Evolutionary conservation across 257 asterid species (phyloP), one percentile per base, ranked within the genome.

Genomic region (Galeopsis tetrahit): DNA sequence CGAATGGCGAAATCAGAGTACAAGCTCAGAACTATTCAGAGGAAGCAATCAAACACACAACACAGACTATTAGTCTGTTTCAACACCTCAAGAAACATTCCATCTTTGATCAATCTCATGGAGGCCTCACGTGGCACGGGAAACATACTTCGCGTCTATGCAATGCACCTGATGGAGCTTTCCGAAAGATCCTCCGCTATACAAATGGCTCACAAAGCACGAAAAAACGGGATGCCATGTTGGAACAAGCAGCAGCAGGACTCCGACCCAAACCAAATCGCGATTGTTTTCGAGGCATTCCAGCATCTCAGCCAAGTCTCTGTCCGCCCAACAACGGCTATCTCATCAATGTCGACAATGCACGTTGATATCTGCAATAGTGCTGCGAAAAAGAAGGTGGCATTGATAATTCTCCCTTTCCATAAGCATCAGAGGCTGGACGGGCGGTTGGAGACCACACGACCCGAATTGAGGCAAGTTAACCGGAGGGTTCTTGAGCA

Each of bases 141-240:
- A 36, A 83, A 79, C 10, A 56, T 65, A 1, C 84, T 85, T 11
- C 84, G 76, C 7, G 90, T 85, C 55, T 85, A 86, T 2, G 88
- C 87, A 2, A 83, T 83, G 88, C 91, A 86, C 66, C 79, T 83
- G 14, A 81, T 82, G 88, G 91, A 74, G 61, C 44, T 74, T 5
- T 74, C 87, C 1, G 88, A 86, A 62, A 83, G 88, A 59, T 66
- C 91, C 5, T 83, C 87, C 6, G 84, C 88, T 2, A 82, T 86
- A 13, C 63, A 66, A 2, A 86, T 82, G 88, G 87, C 79, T 9
- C 91, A 83, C 79, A 74, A 65, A 46, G 78, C 78, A 7, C 59
- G 78, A 9, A 74, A 34, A 6, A 74, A 73, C 10, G 72, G 78
- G 40, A 73, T 73, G 78, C 78, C 78, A 0, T 73, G 65, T n/a